Percentiles rank a stretch among this genome's conserved stretches.
These are phyloP conservation scores for Vitis hybrid DNA, from an alignment of 177 flowering plant species.

Conservation along the genomic window DNA sequence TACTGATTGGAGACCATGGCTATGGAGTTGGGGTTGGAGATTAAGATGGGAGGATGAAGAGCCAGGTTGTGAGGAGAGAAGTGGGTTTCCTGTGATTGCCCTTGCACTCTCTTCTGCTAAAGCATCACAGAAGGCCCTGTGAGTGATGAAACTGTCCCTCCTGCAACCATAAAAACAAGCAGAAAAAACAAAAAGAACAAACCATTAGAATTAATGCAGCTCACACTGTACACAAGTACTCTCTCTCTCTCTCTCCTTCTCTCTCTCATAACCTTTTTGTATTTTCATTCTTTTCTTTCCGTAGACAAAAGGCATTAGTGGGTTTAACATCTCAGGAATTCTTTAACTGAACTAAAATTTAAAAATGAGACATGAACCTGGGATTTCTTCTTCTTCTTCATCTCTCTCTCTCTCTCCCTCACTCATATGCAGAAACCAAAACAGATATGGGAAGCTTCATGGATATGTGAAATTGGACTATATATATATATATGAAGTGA, in stretches of 20 bases:
- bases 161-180: constrained; percentile 33
- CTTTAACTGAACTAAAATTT: too few species aligned
- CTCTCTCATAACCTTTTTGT: constrained; percentile 9
- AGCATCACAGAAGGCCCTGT: constrained; percentile 88
- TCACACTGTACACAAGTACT: background rate
- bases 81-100: constrained; percentile 37
- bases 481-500: too few species aligned
- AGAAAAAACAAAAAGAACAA: constrained; percentile 16
- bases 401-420: constrained; percentile 2
- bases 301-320: background rate
- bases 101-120: constrained; percentile 74
- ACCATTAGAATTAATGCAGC: background rate
- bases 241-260: background rate
- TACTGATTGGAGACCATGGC: constrained; percentile 22
- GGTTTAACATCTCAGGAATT: too few species aligned
- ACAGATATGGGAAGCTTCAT: too few species aligned
- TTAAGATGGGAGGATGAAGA: constrained; percentile 18
- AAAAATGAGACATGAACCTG: background rate
- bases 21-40: constrained; percentile 28
- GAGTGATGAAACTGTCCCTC: constrained; percentile 88
- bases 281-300: constrained; percentile 4
- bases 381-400: constrained; percentile 7
- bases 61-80: constrained; percentile 18
- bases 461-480: too few species aligned
- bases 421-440: too few species aligned